phyloP scores from a whole-genome alignment of 495 filamentous ascomycete genomes.

The Penicillium desertorum region DNA sequence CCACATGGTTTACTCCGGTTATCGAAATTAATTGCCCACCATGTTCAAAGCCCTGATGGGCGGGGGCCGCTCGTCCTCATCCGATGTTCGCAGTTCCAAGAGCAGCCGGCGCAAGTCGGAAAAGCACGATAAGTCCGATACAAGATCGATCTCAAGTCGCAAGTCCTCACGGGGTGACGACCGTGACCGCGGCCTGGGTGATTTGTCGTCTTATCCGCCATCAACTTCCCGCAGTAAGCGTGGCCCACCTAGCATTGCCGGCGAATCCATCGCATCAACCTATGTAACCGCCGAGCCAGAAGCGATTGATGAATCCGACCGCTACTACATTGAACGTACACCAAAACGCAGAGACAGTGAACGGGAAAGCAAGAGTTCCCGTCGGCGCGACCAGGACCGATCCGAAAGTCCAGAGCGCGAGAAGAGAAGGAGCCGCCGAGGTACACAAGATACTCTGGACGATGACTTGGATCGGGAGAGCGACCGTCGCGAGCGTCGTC shows the following conservation, averaged over 20 bases:
- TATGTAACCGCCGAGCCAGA: constrained; percentile 55
- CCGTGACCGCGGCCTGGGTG: constrained; percentile 50
- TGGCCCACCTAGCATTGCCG: constrained; percentile 39
- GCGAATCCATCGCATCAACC: constrained; percentile 51
- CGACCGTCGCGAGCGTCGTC: constrained; percentile 32
- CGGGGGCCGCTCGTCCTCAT: constrained; percentile 39
- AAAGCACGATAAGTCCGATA: constrained; percentile 37
- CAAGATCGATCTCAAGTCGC: constrained; percentile 31
- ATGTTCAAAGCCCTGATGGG: constrained; percentile 51
- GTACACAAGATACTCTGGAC: constrained; percentile 22
- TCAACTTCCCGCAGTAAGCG: constrained; percentile 41
- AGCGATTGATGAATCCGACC: constrained; percentile 28
- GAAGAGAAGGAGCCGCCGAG: constrained; percentile 29
- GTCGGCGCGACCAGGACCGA: constrained; percentile 36
- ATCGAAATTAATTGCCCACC: constrained; percentile 36
- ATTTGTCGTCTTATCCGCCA: constrained; percentile 38
- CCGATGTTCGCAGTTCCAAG: constrained; percentile 41
- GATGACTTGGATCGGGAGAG: constrained; percentile 33
- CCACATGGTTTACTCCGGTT: constrained; percentile 37
- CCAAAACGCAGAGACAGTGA: constrained; percentile 39
- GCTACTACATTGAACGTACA: constrained; percentile 32
- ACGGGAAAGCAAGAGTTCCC: constrained; percentile 32
- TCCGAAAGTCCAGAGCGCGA: constrained; percentile 38
- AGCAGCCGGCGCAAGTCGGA: constrained; percentile 37
- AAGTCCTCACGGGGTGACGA: constrained; percentile 57